These are phyloP conservation scores for Leptographium procerum DNA, from an alignment of 2,329 filamentous ascomycete genomes.

Conservation along the genomic window DNA sequence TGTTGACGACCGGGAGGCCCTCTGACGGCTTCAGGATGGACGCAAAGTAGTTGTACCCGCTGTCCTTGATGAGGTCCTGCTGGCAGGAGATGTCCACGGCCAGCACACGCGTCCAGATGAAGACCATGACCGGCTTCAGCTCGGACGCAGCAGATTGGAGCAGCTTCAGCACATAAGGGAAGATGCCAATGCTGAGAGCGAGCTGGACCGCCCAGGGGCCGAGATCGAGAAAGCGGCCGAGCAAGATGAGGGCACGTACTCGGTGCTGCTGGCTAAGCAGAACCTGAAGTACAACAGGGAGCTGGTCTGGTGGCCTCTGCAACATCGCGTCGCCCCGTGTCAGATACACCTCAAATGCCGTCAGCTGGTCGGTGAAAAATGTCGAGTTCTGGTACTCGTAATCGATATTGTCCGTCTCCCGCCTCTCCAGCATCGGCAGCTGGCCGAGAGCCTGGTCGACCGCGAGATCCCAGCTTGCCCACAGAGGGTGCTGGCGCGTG, in stretches of 20 bases:
- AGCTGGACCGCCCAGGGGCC: conserved; percentile 98
- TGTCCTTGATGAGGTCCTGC: conserved; percentile 88
- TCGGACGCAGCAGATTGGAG: conserved; percentile 90
- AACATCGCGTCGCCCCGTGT: conserved; percentile 68
- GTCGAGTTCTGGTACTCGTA: conserved; percentile 91
- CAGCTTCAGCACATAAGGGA: conserved; percentile 95
- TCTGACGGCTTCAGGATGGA: conserved; percentile 79
- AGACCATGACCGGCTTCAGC: conserved; percentile 96
- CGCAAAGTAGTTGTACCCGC: conserved; percentile 94
- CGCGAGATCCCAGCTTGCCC: conserved; percentile 95
- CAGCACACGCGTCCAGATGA: conserved; percentile 94
- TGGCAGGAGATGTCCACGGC: conserved; percentile 93
- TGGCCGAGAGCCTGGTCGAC: conserved; percentile 92
- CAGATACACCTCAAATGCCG: conserved; percentile 93
- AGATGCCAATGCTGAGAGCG: conserved; percentile 93
- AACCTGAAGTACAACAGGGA: conserved; percentile 92
- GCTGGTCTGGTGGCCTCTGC: conserved; percentile 81
- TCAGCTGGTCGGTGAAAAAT: conserved; percentile 95
- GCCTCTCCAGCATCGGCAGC: conserved; percentile 73
- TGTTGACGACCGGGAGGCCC: conserved; percentile 73
- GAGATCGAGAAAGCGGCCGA: conserved; percentile 88
- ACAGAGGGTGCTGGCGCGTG: conserved; percentile 87
- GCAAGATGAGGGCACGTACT: conserved; percentile 76
- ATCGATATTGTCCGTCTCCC: conserved; percentile 58
- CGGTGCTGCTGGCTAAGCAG: conserved; percentile 91